phyloP scores from a whole-genome alignment of 768 basidiomycete species.

The Tylopilus sp. region DNA sequence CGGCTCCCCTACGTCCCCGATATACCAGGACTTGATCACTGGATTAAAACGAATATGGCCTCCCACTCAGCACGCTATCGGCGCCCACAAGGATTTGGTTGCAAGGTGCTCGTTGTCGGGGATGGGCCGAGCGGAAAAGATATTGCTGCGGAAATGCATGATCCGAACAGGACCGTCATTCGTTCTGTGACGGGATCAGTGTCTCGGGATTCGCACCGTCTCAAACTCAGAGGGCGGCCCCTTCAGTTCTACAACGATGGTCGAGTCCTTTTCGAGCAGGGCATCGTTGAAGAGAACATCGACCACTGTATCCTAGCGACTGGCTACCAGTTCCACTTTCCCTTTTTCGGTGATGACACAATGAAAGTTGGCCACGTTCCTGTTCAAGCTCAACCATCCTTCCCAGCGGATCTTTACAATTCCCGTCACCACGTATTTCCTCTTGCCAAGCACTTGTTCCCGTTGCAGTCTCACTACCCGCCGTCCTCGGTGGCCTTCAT shows the following conservation, averaged over 20 bases:
- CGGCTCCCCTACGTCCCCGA: constrained; percentile 58
- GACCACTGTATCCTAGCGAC: constrained; percentile 73
- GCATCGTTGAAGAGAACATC: constrained; percentile 48
- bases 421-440: constrained; percentile 68
- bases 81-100: constrained; percentile 38
- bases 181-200: constrained; percentile 47
- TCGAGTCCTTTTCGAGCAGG: constrained; percentile 57
- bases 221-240: constrained; percentile 43
- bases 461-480: constrained; percentile 46
- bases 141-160: constrained; percentile 56
- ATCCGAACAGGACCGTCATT: constrained; percentile 44
- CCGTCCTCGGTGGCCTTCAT: constrained; percentile 59
- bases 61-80: constrained; percentile 71
- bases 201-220: constrained; percentile 30
- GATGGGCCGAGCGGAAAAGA: constrained; percentile 69
- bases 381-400: constrained; percentile 35
- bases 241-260: constrained; percentile 41
- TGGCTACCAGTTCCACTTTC: constrained; percentile 64
- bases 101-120: constrained; percentile 45
- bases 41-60: constrained; percentile 52
- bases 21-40: constrained; percentile 55
- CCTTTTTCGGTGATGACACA: constrained; percentile 48
- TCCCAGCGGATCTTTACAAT: constrained; percentile 55
- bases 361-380: constrained; percentile 41
- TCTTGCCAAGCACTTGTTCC: constrained; percentile 67